Conservation (phyloP, 208 protist genomes). For the Porcisia hertigi region DNA sequence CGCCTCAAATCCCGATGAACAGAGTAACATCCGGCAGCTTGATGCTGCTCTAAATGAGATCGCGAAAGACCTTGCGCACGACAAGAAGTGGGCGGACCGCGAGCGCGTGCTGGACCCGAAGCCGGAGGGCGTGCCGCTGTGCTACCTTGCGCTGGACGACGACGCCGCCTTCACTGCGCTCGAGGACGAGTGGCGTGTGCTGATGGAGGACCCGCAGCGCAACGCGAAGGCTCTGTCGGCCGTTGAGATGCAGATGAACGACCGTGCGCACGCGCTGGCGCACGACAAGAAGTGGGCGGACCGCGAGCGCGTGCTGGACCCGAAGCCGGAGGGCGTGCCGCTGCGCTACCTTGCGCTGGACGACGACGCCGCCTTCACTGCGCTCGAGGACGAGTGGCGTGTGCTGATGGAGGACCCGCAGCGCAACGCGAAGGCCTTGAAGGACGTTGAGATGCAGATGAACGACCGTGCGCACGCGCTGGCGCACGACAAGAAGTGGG, state of each 20-base stretch:
- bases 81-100: slow-evolving; percentile 41
- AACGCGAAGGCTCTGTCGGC: too few species aligned
- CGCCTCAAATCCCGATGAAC: not conserved
- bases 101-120: slow-evolving; percentile 34
- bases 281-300: slow-evolving; percentile 32
- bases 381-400: too few species aligned
- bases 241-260: too few species aligned
- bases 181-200: slow-evolving; percentile 31
- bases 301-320: slow-evolving; percentile 40
- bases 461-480: too few species aligned
- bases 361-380: too few species aligned
- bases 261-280: too few species aligned
- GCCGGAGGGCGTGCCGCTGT: slow-evolving; percentile 52
- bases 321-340: slow-evolving; percentile 49
- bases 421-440: too few species aligned
- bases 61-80: slow-evolving; percentile 42
- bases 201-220: too few species aligned
- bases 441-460: too few species aligned
- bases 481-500: slow-evolving; percentile 39
- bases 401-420: too few species aligned
- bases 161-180: slow-evolving; percentile 35
- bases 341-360: too few species aligned
- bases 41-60: slow-evolving; percentile 55
- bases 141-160: slow-evolving; percentile 36
- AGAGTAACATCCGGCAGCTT: not conserved